Percentiles rank a stretch among this genome's conserved stretches.
These are phyloP conservation scores for Neonectria coccinea DNA, from an alignment of 2,329 filamentous ascomycete genomes.

Conservation along the genomic window DNA sequence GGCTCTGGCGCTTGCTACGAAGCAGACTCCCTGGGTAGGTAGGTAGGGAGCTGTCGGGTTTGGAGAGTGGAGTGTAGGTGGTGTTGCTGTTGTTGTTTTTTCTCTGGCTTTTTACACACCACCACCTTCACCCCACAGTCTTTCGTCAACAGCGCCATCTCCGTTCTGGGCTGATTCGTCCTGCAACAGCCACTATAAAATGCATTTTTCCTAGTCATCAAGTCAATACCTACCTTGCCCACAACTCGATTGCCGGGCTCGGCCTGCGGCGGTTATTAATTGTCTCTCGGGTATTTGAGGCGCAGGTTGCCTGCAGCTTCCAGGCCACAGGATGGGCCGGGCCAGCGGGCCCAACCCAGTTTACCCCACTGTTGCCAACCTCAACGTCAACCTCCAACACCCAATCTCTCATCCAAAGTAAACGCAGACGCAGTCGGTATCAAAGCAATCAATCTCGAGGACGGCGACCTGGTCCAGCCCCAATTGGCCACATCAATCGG, in stretches of 20 bases:
- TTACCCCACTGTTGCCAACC: constrained; percentile 18
- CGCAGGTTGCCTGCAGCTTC: constrained; percentile 6
- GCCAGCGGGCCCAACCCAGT: constrained; percentile 24
- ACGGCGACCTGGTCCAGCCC: not conserved
- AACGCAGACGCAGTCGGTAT: constrained; percentile 14
- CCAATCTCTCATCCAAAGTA: constrained; percentile 12
- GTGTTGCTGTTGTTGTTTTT: not conserved
- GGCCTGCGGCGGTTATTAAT: constrained; percentile 17
- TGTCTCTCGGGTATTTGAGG: constrained; percentile 23
- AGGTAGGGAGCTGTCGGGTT: not conserved
- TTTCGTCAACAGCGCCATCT: not conserved
- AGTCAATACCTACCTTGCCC: too few relatives aligned
- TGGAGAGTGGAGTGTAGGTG: not conserved
- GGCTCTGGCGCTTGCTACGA: constrained; percentile 13
- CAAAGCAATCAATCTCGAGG: constrained; percentile 14
- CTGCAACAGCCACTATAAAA: not conserved
- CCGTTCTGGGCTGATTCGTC: not conserved
- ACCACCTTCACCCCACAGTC: constrained; percentile 8
- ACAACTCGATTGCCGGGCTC: constrained; percentile 12
- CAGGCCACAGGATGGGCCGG: constrained; percentile 26
- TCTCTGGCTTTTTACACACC: not conserved
- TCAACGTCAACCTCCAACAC: constrained; percentile 29
- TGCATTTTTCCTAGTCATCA: not conserved
- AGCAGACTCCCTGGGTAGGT: too few relatives aligned
- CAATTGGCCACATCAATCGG: not conserved